phyloP scores from a whole-genome alignment of 2,329 filamentous ascomycete genomes.

The Trichoderma lentiforme region DNA sequence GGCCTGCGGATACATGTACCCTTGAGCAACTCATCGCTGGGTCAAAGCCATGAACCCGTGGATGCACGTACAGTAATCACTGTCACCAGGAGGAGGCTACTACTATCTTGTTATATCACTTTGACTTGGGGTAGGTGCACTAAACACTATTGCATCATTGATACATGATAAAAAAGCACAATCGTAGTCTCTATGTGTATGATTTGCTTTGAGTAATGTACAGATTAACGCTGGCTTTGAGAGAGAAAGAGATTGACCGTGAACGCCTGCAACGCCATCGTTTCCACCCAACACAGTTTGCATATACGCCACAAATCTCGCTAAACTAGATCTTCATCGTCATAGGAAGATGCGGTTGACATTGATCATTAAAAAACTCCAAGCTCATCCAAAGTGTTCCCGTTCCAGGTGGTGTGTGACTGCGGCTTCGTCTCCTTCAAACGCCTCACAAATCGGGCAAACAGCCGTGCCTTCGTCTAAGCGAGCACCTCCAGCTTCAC shows the following conservation, averaged over 20 bases:
- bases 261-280: neutral
- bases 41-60: neutral
- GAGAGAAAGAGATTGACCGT: neutral
- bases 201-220: neutral
- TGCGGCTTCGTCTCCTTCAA: conserved; percentile 66
- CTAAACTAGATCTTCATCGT: neutral
- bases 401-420: conserved; percentile 63
- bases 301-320: neutral
- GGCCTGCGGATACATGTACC: neutral
- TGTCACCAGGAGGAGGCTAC: neutral
- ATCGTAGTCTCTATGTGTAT: neutral
- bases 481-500: neutral
- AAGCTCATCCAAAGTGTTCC: conserved; percentile 28
- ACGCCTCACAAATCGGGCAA: conserved; percentile 64
- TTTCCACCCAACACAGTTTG: neutral
- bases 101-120: neutral
- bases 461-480: conserved; percentile 25
- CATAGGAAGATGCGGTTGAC: neutral
- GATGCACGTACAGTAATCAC: neutral
- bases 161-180: neutral
- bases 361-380: neutral
- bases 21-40: neutral
- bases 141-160: neutral
- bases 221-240: neutral
- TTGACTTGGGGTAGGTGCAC: neutral